Conservation (phyloP, 345 rosid genomes). For the Erysimum cheiranthoides region DNA sequence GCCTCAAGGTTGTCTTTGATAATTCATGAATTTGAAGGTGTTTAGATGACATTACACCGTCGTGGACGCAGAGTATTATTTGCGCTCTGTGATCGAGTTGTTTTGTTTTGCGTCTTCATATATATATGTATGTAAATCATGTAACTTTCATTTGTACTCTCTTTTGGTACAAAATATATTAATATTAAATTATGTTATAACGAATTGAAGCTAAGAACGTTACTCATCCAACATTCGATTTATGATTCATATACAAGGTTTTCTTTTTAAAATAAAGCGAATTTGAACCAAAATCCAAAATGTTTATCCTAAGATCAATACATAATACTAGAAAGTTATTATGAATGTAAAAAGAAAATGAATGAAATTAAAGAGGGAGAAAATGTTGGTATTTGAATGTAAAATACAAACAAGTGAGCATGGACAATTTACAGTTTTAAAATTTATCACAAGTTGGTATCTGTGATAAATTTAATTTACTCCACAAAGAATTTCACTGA, state of each 20-base stretch:
- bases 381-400: constrained; percentile 24
- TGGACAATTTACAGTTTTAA: constrained; percentile 34
- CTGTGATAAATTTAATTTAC: neutral
- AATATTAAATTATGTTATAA: neutral
- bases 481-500: neutral
- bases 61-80: constrained; percentile 36
- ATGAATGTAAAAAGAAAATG: constrained; percentile 2
- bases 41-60: constrained; percentile 33
- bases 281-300: neutral
- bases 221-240: constrained; percentile 11
- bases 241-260: neutral
- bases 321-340: neutral
- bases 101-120: constrained; percentile 19
- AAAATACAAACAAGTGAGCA: constrained; percentile 37
- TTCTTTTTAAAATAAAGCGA: neutral
- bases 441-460: constrained; percentile 8
- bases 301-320: constrained; percentile 5
- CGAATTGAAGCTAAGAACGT: neutral
- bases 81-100: constrained; percentile 40
- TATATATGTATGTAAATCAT: constrained; percentile 13
- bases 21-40: neutral
- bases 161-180: constrained; percentile 4
- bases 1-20: constrained; percentile 55
- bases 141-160: constrained; percentile 6
- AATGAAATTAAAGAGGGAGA: constrained; percentile 5